phyloP scores from a whole-genome alignment of 2,329 filamentous ascomycete species.

The Aspergillus ochraceus region DNA sequence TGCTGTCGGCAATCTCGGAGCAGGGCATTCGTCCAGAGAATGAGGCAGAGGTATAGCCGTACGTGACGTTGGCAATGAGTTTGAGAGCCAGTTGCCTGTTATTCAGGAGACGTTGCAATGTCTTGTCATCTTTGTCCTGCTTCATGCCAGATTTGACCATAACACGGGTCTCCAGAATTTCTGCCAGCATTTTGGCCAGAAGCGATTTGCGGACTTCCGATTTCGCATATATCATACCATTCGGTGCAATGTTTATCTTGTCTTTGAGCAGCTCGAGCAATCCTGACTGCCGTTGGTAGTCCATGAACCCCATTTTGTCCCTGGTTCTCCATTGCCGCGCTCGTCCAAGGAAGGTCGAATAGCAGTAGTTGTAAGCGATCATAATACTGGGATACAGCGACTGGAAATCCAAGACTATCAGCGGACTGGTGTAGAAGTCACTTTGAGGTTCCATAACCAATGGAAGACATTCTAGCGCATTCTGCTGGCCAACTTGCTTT shows the following conservation, averaged over 20 bases:
- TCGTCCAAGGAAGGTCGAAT: conserved; percentile 90
- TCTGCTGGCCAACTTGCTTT: conserved; percentile 90
- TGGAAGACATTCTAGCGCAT: conserved; percentile 89
- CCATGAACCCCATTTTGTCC: conserved; percentile 91
- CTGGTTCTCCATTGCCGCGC: conserved; percentile 83
- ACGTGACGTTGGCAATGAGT: conserved; percentile 96
- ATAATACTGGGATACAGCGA: conserved; percentile 95
- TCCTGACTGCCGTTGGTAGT: conserved; percentile 75
- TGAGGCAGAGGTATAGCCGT: conserved; percentile 94
- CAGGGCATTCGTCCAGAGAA: conserved; percentile 98
- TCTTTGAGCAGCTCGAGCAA: conserved; percentile 77
- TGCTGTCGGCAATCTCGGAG: conserved; percentile 95
- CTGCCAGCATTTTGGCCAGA: conserved; percentile 91
- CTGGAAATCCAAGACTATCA: conserved; percentile 93
- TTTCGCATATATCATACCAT: conserved; percentile 94
- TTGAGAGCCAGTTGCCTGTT: conserved; percentile 93
- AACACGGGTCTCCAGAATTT: conserved; percentile 91
- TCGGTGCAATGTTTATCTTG: conserved; percentile 87
- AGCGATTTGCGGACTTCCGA: conserved; percentile 83
- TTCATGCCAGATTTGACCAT: conserved; percentile 99
- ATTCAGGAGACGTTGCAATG: conserved; percentile 82
- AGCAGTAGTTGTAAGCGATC: conserved; percentile 99
- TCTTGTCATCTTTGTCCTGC: conserved; percentile 81
- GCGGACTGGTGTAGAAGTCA: conserved; percentile 84
- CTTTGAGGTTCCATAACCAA: conserved; percentile 98